A percentile compares a stretch with the other conserved stretches of the same genome.
Conservation (phyloP, 257 asterid genomes). For the Solanum clarkiae region DNA sequence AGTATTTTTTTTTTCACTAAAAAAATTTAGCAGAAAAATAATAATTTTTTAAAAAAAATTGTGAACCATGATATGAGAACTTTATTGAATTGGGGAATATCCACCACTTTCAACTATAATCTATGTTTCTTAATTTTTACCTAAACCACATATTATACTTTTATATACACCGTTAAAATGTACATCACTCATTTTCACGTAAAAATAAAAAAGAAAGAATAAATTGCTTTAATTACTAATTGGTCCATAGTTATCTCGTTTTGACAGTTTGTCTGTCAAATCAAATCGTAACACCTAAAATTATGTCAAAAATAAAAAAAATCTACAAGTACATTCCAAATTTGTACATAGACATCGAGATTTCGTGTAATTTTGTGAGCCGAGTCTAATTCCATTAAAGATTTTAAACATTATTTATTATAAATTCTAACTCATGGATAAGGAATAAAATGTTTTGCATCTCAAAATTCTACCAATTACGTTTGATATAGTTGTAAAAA, state of each 20-base stretch:
- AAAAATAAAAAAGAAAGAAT: not conserved
- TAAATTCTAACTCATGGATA: too few relatives aligned
- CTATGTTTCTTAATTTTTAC: not conserved
- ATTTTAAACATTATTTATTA: too few relatives aligned
- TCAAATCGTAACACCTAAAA: not conserved
- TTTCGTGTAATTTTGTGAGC: too few relatives aligned
- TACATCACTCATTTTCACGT: not conserved
- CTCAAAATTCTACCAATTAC: too few relatives aligned
- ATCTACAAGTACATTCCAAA: not conserved
- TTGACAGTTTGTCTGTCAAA: not conserved
- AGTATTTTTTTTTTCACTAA: too few relatives aligned
- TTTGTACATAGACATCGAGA: too few relatives aligned
- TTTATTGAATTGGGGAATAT: not conserved
- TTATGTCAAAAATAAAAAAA: not conserved
- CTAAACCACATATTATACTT: not conserved
- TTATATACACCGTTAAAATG: not conserved
- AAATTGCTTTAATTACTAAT: not conserved
- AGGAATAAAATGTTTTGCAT: too few relatives aligned
- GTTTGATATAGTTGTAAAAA: too few relatives aligned
- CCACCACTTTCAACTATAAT: not conserved
- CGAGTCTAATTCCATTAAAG: rapidly evolving
- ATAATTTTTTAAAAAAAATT: too few relatives aligned
- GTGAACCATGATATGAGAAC: not conserved
- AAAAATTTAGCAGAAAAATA: too few relatives aligned
- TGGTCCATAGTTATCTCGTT: not conserved